A percentile compares a stretch with the other conserved stretches of the same genome.
Conservation (phyloP, 805 yeast genomes). For the Barnettozyma californica region DNA sequence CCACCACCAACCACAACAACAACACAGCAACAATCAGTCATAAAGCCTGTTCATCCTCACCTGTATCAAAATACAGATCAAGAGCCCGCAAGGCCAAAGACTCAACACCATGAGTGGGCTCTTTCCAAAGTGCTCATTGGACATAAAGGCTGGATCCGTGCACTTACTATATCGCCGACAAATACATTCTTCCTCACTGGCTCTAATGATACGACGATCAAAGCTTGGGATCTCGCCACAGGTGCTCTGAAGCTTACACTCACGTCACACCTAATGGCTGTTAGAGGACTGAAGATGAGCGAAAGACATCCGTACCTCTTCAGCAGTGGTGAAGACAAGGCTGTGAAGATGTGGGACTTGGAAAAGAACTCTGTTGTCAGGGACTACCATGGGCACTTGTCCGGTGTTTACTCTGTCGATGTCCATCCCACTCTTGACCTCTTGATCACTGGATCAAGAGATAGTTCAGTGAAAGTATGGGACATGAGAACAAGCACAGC, state of each 20-base stretch:
- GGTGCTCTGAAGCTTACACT: slow-evolving; percentile 67
- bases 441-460: slow-evolving; percentile 84
- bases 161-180: slow-evolving; percentile 78
- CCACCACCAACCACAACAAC: not conserved
- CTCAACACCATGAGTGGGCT: slow-evolving; percentile 60
- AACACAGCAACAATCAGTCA: not conserved
- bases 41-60: not conserved
- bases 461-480: slow-evolving; percentile 85
- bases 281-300: slow-evolving; percentile 70
- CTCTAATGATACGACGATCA: slow-evolving; percentile 80
- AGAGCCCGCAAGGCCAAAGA: not conserved
- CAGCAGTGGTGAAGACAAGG: slow-evolving; percentile 88
- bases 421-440: slow-evolving; percentile 85
- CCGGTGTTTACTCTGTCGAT: slow-evolving; percentile 80
- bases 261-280: slow-evolving; percentile 89
- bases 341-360: slow-evolving; percentile 93
- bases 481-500: slow-evolving; percentile 79
- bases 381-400: slow-evolving; percentile 90
- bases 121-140: slow-evolving; percentile 73
- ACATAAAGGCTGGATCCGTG: slow-evolving; percentile 89
- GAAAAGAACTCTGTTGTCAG: slow-evolving; percentile 78
- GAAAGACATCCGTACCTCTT: slow-evolving; percentile 81
- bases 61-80: not conserved
- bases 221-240: slow-evolving; percentile 83
- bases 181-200: slow-evolving; percentile 93